Conservation (phyloP, 1,284 basidiomycete genomes). For the Tremellales sp. region DNA sequence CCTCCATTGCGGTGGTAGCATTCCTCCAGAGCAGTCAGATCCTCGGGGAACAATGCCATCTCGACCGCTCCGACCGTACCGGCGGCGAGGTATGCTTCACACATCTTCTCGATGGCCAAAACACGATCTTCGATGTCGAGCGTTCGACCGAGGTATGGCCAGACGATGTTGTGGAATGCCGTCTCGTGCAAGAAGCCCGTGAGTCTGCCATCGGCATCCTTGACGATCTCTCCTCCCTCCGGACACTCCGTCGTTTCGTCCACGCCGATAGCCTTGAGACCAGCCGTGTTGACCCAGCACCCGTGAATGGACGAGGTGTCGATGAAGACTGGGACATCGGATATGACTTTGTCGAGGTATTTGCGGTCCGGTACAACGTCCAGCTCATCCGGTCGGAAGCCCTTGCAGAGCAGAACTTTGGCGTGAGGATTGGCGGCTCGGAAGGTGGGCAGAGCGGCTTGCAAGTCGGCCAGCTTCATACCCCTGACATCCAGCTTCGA, state of each 20-base stretch:
- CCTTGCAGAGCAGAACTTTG: constrained; percentile 14
- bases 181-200: constrained; percentile 27
- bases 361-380: constrained; percentile 14
- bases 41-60: constrained; percentile 26
- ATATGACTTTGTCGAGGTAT: constrained; percentile 20
- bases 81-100: constrained; percentile 19
- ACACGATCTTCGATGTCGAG: constrained; percentile 14
- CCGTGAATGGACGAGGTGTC: constrained; percentile 32
- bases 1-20: constrained; percentile 8
- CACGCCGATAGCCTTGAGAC: constrained; percentile 23
- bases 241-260: constrained; percentile 14
- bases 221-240: constrained; percentile 24
- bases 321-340: constrained; percentile 30
- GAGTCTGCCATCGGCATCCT: constrained; percentile 20
- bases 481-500: constrained; percentile 15
- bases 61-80: constrained; percentile 29
- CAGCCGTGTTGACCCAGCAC: constrained; percentile 28
- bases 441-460: constrained; percentile 7
- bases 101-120: constrained; percentile 10
- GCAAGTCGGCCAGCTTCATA: constrained; percentile 11
- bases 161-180: constrained; percentile 22
- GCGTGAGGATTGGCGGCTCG: constrained; percentile 7
- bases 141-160: constrained; percentile 24
- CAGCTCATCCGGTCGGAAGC: constrained; percentile 21
- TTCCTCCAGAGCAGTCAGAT: constrained; percentile 26